Base-by-base conservation (phyloP, 139 green algal species). In the Micromonas commoda region DNA sequence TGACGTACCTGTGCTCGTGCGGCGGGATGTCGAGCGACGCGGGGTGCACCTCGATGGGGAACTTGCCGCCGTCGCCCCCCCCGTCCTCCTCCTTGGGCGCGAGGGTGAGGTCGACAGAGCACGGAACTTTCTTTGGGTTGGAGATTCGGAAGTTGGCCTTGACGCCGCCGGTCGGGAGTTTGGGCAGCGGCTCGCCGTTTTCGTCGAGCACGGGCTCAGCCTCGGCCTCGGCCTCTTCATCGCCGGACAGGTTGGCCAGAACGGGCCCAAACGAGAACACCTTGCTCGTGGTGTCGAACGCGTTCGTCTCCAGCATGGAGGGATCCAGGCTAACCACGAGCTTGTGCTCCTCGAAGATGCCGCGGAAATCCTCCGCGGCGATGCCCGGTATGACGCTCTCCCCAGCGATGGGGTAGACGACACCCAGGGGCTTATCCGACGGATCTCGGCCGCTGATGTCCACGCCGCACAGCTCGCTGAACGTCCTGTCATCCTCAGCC, bases 331-430 rank as follows among this genome's bases (percentile, higher is more conserved):
- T 51, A 32, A 39, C 64, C 0, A 83, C 78, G 35, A 95, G 78
- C 29, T 75, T 77, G 76, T 94, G 90, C 88, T 95, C 90, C 83
- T 95, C 90, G 82, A 95, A 95, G 72, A 95, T 93, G 33, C 84
- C 71, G 4, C 73, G 78, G 16, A 91, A 70, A 82, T 91, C 88
- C 1, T 84, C 38, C 1, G 86, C 65, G 45, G 90, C 83, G 68
- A 95, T 93, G 39, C 90, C 87, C 45, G 82, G 85, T 38, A 95
- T 92, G 82, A 89, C 93, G 20, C 78, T 87, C 81, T 95, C 90
- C 21, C 88, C 90, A 0, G 69, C 77, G 1, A 94, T 61, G 77
- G 92, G 87, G 75, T 92, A 91, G 0, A 82, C 80, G 31, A 94
- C 89, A 33, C 90, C 90, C 5, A 63, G 61, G 19, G 88, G 85